These are phyloP conservation scores for Hymenotorrendiella dingleyae DNA, from an alignment of 2,329 filamentous ascomycete species.

Conservation along the genomic window DNA sequence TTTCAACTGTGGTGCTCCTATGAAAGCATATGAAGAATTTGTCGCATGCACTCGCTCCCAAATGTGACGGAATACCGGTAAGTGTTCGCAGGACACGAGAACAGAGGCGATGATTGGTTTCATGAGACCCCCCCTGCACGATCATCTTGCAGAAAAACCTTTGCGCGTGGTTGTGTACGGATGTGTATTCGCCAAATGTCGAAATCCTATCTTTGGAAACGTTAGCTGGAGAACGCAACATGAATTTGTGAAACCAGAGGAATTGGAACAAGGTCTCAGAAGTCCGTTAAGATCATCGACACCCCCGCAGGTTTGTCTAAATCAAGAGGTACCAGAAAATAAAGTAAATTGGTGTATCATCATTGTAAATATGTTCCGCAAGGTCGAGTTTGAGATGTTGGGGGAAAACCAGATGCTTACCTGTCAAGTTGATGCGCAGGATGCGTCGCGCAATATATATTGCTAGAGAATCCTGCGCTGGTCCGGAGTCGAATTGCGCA, in stretches of 20 bases:
- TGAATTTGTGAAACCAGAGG: not conserved
- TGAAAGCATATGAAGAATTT: too few species aligned
- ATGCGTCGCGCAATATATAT: too few species aligned
- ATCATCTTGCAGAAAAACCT: too few species aligned
- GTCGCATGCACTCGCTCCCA: too few species aligned
- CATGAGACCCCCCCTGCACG: too few species aligned
- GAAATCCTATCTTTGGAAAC: constrained; percentile 1
- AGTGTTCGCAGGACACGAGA: too few species aligned
- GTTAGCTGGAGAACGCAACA: not conserved
- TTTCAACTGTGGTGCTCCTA: too few species aligned
- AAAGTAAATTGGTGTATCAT: constrained; percentile 62
- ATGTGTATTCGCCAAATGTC: not conserved
- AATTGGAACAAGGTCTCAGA: constrained; percentile 17
- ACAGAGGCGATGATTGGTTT: too few species aligned
- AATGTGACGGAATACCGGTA: too few species aligned
- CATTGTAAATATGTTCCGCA: constrained; percentile 38
- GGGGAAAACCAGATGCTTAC: not conserved
- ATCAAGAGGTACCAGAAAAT: constrained; percentile 98
- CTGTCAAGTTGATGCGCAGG: constrained; percentile 14
- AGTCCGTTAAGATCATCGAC: constrained; percentile 25
- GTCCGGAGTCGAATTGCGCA: too few species aligned
- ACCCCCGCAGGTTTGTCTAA: constrained; percentile 41
- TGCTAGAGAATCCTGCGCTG: too few species aligned
- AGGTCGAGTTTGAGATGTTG: constrained; percentile 2
- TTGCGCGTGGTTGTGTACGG: too few species aligned